Base-by-base conservation (phyloP, 73 alveolate genomes). In the Paramecium octaurelia region DNA sequence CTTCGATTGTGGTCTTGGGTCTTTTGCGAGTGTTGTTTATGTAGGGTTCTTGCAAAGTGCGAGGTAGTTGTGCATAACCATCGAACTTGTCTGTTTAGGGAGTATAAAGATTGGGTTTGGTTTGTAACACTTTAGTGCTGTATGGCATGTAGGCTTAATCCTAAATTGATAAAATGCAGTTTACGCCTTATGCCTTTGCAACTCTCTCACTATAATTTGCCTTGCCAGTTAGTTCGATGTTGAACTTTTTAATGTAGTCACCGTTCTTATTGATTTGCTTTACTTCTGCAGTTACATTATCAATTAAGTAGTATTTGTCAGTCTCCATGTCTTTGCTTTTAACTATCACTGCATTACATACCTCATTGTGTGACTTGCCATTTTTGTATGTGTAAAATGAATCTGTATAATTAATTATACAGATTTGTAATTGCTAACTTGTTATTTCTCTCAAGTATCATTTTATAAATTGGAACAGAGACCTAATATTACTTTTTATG, bases 181-280 rank as follows among this genome's bases (percentile, higher is more conserved):
- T 73, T 89, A 89, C 94, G 34, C 94, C 94, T 14, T 89, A 40
- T 18, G 94, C 94, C n/a, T 46, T 57, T 2, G 76, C 92, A 16
- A 89, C 94, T 89, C 94, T 89, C 46, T 89, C 73, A 43, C 75
- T 83, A 73, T 89, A 83, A 71, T 46, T 89, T 10, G 84, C 94
- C 76, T 71, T 70, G 27, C 94, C 94, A 24, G 94, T 89, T 42
- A 89, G 75, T 46, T 89, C 88, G 3, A 89, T 83, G 50, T 89
- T 69, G 50, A 89, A 89, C 75, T 89, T 89, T 64, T 89, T 89
- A 38, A 89, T 89, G 31, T 89, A 89, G 42, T 89, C 94, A 18
- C 94, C 94, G 24, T 58, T 89, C 58, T 89, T 89, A 71, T 89
- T 89, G 34, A 89, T 83, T 27, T 83, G 70, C n/a, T 89, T 69